phyloP scores from a whole-genome alignment of 2,329 filamentous ascomycete species.

The Tolypocladium sp. region DNA sequence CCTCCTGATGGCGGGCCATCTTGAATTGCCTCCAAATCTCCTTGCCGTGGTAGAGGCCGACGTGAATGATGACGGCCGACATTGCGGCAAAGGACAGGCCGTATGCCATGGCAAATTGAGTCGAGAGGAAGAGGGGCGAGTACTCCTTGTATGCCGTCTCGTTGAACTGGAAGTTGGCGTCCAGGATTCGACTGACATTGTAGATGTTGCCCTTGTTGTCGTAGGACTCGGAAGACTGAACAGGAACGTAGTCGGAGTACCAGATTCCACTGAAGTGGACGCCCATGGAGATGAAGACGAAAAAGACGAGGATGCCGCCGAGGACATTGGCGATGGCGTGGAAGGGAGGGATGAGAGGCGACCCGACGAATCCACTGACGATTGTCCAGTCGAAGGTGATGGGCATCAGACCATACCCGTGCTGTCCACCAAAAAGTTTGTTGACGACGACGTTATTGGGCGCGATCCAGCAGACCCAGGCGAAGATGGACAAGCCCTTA shows the following conservation, averaged over 20 bases:
- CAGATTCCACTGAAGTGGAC: constrained; percentile 49
- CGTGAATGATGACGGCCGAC: constrained; percentile 49
- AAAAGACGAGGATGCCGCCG: constrained; percentile 44
- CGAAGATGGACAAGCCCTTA: constrained; percentile 53
- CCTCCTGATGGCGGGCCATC: constrained; percentile 45
- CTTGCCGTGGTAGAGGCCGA: constrained; percentile 43
- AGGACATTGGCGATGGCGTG: constrained; percentile 47
- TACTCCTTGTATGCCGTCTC: constrained; percentile 52
- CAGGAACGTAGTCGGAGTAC: constrained; percentile 52
- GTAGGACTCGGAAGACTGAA: constrained; percentile 51
- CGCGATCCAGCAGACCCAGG: constrained; percentile 53
- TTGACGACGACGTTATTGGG: constrained; percentile 51
- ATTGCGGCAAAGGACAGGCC: constrained; percentile 61
- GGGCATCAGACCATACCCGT: constrained; percentile 49
- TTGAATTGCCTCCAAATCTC: constrained; percentile 47
- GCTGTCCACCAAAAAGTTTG: constrained; percentile 51
- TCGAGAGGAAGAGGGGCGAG: constrained; percentile 55
- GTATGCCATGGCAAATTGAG: constrained; percentile 52
- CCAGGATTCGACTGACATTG: constrained; percentile 52
- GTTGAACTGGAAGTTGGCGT: constrained; percentile 46
- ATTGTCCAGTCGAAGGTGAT: constrained; percentile 48
- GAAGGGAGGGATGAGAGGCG: constrained; percentile 43
- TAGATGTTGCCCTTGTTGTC: constrained; percentile 55
- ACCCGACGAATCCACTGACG: constrained; percentile 38
- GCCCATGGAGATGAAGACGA: constrained; percentile 46